Percentiles rank a stretch among this genome's conserved stretches.
These are phyloP conservation scores for Diaporthe vexans DNA, from an alignment of 2,329 filamentous ascomycete genomes.

Conservation along the genomic window DNA sequence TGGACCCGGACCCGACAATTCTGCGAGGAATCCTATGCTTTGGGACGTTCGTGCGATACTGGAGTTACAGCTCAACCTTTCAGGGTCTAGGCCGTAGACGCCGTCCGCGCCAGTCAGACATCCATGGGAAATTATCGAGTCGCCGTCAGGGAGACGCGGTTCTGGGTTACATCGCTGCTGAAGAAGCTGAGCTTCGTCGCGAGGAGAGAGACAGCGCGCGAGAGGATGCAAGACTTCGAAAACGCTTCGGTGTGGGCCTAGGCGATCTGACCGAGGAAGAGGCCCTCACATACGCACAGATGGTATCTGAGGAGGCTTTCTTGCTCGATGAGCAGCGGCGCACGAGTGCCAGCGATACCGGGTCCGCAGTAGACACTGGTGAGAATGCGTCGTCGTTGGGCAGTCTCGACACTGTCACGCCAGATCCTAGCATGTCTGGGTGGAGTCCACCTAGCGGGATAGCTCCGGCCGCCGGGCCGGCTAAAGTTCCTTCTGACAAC, in stretches of 20 bases:
- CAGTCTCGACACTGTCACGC: slow-evolving; percentile 64
- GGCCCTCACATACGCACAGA: slow-evolving; percentile 73
- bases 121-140: slow-evolving; percentile 64
- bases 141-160: slow-evolving; percentile 76
- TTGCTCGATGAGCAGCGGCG: slow-evolving; percentile 69
- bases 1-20: slow-evolving; percentile 89
- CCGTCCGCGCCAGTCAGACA: slow-evolving; percentile 77
- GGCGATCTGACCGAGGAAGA: slow-evolving; percentile 76
- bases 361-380: slow-evolving; percentile 64
- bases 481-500: slow-evolving; percentile 49
- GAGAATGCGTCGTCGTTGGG: slow-evolving; percentile 59
- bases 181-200: slow-evolving; percentile 82
- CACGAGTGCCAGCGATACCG: slow-evolving; percentile 63
- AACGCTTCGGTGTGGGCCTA: slow-evolving; percentile 87
- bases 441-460: slow-evolving; percentile 48
- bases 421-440: slow-evolving; percentile 66
- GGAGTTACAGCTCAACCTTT: slow-evolving; percentile 90
- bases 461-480: slow-evolving; percentile 46
- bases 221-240: slow-evolving; percentile 78
- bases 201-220: slow-evolving; percentile 77
- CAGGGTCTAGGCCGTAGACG: slow-evolving; percentile 84
- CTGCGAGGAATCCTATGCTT: slow-evolving; percentile 90
- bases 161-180: slow-evolving; percentile 87
- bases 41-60: slow-evolving; percentile 89
- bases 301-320: slow-evolving; percentile 75